Evolutionary conservation across 352 stramenopile species (phyloP), one percentile per base, ranked within the genome.

Genomic region (Globisporangium apiculatum): DNA sequence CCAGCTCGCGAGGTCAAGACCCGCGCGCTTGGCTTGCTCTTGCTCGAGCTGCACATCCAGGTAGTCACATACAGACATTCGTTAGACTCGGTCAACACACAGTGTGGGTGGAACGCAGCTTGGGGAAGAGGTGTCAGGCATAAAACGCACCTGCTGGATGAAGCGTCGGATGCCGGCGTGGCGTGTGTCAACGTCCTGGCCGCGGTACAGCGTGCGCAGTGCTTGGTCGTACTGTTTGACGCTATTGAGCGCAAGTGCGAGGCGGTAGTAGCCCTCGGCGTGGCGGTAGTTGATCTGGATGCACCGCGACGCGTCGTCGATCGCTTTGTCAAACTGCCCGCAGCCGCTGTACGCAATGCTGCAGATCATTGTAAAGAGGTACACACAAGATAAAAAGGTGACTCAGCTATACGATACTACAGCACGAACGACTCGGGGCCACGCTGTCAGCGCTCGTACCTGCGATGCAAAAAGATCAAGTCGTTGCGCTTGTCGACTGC

Each of bases 241-340:
- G 38, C 66, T 72, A 50, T 79, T 61, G 6, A 85, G 66, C 5
- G 72, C 75, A 17, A 85, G 51, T 7, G 75, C 72, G 5, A 85
- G 61, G 42, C 71, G 72, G 46, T 83, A 85, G 58, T 85, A 85
- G 1, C 75, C 75, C 51, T 85, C 72, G 1, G 79, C 60, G 38
- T 85, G 75, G 6, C 69, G 71, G 52, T 85, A 85, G 53, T 85
- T 85, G 45, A 85, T 76, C 37, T 76, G 70, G 8, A 85, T 82
- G 55, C 72, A 85, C 57, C 68, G 70, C 7, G 75, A 82, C 2
- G 75, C 72, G 48, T 85, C 75, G 45, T 85, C 75, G 10, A 79
- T 76, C 7, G 75, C 72, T 18, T 67, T 70, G 8, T 60, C 49
- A 45, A 83, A 69, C 47, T 76, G 57, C 3, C 62, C 64, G 9